Evolutionary conservation across 106 monocot genomes (phyloP).

Genomic region (Platanthera zijinensis): DNA sequence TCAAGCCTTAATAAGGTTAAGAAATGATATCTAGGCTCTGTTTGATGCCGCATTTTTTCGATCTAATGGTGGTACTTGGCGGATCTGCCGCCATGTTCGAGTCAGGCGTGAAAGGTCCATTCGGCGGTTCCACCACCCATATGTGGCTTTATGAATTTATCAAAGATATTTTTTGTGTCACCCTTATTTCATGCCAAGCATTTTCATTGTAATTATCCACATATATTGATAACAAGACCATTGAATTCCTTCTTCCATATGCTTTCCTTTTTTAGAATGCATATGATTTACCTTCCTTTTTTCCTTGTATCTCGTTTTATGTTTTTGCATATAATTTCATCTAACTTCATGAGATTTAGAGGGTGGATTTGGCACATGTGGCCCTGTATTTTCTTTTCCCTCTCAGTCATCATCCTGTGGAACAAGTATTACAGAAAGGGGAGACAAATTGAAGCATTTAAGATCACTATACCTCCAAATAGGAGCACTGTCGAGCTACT

Average conservation of each 20-base stretch:
- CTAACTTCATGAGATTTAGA: slow-evolving; percentile 31
- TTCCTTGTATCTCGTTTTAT: background rate
- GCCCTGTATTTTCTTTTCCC: slow-evolving; percentile 33
- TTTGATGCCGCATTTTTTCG: no score
- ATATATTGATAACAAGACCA: background rate
- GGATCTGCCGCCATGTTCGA: no score
- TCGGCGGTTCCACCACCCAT: no score
- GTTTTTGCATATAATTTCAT: no score
- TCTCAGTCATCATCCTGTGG: slow-evolving; percentile 66
- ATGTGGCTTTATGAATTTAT: background rate
- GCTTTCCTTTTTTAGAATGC: background rate
- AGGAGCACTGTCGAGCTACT: slow-evolving; percentile 78
- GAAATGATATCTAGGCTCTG: background rate
- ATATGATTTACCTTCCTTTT: background rate
- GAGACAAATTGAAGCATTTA: slow-evolving; percentile 49
- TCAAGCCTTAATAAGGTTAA: background rate
- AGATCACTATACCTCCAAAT: slow-evolving; percentile 46
- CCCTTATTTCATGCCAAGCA: background rate
- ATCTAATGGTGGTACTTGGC: no score
- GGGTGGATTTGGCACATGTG: slow-evolving; percentile 70
- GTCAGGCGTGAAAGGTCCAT: no score
- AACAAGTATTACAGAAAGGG: slow-evolving; percentile 48
- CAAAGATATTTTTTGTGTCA: background rate
- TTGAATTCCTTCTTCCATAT: background rate
- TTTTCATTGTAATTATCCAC: background rate